These are phyloP conservation scores for Candida adriatica DNA, from an alignment of 805 yeast species.

Conservation along the genomic window DNA sequence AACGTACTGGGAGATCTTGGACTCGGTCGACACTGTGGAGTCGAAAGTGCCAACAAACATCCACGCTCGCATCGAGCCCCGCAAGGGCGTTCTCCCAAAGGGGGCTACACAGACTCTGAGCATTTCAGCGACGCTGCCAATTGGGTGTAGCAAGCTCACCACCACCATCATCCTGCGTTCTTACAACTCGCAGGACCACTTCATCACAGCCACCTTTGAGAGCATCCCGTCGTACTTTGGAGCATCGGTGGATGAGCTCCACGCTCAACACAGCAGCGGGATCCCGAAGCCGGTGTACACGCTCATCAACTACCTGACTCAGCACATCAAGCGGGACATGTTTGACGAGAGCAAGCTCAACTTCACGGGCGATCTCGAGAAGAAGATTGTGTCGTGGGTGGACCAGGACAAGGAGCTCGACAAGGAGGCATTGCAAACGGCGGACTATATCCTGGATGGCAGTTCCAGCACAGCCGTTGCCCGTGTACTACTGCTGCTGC, in stretches of 20 bases:
- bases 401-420: constrained; percentile 19
- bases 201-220: constrained; percentile 23
- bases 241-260: constrained; percentile 25
- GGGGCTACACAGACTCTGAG: constrained; percentile 18
- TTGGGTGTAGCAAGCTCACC: constrained; percentile 20
- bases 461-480: constrained; percentile 22
- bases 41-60: constrained; percentile 15
- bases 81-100: constrained; percentile 26
- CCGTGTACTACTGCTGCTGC: constrained; percentile 23
- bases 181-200: constrained; percentile 26
- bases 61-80: constrained; percentile 19
- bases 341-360: constrained; percentile 18
- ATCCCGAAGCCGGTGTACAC: constrained; percentile 28
- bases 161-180: constrained; percentile 24
- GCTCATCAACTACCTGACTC: constrained; percentile 24
- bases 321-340: constrained; percentile 20
- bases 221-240: constrained; percentile 25
- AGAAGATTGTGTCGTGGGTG: constrained; percentile 15
- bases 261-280: constrained; percentile 19
- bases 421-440: constrained; percentile 8
- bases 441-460: constrained; percentile 16
- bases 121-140: constrained; percentile 20
- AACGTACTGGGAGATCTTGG: constrained; percentile 32
- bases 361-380: constrained; percentile 19
- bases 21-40: constrained; percentile 22